A percentile compares a stretch with the other conserved stretches of the same genome.
phyloP scores from a whole-genome alignment of 108 stramenopile species.

The Pseudonitzschia delicatissima region DNA sequence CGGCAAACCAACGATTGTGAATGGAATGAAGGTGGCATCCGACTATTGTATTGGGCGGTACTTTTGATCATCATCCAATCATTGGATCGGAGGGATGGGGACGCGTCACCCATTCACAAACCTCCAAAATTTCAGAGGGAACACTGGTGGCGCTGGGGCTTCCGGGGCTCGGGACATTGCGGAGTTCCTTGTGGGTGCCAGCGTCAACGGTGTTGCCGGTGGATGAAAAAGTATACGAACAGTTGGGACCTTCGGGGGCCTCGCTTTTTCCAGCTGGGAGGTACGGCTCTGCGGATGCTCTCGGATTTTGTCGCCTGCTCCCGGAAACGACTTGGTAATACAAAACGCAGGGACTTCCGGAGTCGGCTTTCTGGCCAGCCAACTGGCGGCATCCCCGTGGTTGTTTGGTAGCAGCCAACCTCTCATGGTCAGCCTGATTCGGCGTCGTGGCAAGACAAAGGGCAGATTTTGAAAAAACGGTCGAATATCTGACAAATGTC shows the following conservation, averaged over 20 bases:
- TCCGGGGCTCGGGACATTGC: slow-evolving; percentile 45
- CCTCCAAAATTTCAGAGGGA: slow-evolving; percentile 9
- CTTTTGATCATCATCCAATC: slow-evolving; percentile 15
- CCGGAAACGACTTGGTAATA: slow-evolving; percentile 23
- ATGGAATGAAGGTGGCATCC: not conserved
- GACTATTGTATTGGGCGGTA: slow-evolving; percentile 15
- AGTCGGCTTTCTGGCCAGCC: slow-evolving; percentile 47
- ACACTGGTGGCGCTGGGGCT: slow-evolving; percentile 34
- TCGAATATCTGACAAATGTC: slow-evolving; percentile 17
- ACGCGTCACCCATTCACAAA: slow-evolving; percentile 9
- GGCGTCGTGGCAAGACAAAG: slow-evolving; percentile 21
- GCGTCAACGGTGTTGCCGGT: slow-evolving; percentile 15
- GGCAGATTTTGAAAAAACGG: slow-evolving; percentile 26
- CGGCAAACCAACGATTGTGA: not conserved
- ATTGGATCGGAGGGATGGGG: slow-evolving; percentile 54
- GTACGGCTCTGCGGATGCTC: slow-evolving; percentile 48
- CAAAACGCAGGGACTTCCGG: slow-evolving; percentile 62
- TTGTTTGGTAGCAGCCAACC: not conserved
- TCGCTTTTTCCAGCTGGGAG: slow-evolving; percentile 43
- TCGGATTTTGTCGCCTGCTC: slow-evolving; percentile 19
- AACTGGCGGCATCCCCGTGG: slow-evolving; percentile 26
- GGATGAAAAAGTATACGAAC: slow-evolving; percentile 4
- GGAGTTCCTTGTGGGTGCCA: slow-evolving; percentile 37
- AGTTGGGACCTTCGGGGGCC: slow-evolving; percentile 22
- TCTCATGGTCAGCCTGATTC: slow-evolving; percentile 37